These are phyloP conservation scores for Ustulina deusta DNA, from an alignment of 2,329 filamentous ascomycete genomes.

Conservation along the genomic window DNA sequence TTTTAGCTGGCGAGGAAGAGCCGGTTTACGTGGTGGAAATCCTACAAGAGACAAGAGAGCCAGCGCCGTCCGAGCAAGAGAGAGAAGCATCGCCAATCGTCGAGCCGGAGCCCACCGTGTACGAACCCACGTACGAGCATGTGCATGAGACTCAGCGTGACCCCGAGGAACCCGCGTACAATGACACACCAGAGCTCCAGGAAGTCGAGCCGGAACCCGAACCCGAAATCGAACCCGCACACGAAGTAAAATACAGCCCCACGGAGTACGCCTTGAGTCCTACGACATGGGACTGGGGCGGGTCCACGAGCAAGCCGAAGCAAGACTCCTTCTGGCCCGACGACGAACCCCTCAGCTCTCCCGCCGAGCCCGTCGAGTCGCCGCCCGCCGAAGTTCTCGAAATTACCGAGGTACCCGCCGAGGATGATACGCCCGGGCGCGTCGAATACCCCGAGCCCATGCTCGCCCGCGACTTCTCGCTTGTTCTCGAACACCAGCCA, in stretches of 20 bases:
- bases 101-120: neutral
- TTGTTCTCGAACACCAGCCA: neutral
- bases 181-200: no score
- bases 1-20: neutral
- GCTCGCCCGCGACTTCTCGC: neutral
- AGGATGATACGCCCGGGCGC: no score
- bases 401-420: neutral
- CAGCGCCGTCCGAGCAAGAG: neutral
- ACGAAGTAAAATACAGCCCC: neutral
- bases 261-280: neutral
- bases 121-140: neutral
- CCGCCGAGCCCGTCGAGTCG: neutral
- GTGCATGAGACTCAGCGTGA: neutral
- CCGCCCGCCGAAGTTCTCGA: neutral
- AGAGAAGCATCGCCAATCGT: neutral
- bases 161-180: neutral
- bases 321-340: neutral
- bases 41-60: neutral
- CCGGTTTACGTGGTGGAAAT: neutral
- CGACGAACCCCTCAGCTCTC: slow-evolving; percentile 5
- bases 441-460: slow-evolving; percentile 6
- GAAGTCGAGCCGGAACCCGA: neutral
- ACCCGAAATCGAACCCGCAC: neutral
- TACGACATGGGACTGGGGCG: neutral
- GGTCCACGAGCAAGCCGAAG: neutral